Evolutionary conservation across 768 basidiomycete species (phyloP).

Genomic region (Leccinum subtestaceum): DNA sequence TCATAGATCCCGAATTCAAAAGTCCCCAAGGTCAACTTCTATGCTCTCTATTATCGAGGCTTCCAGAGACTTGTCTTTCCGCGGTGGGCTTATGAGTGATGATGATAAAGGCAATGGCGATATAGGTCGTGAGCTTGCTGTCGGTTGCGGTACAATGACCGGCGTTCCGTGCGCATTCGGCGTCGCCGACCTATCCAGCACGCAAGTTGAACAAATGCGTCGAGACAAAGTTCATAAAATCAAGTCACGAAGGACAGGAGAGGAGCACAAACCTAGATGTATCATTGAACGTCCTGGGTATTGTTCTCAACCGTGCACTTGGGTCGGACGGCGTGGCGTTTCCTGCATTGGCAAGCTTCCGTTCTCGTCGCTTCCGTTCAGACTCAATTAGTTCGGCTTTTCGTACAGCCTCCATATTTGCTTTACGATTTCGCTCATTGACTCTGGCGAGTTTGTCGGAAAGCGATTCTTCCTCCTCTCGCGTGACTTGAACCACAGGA

Average conservation of each 20-base stretch:
- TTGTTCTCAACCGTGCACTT: constrained; percentile 64
- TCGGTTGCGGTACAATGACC: constrained; percentile 30
- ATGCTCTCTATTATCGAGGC: constrained; percentile 60
- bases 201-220: constrained; percentile 6
- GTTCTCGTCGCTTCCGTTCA: constrained; percentile 68
- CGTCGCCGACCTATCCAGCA: constrained; percentile 34
- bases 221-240: constrained; percentile 19
- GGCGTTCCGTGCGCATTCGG: constrained; percentile 52
- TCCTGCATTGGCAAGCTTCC: constrained; percentile 49
- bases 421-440: constrained; percentile 87
- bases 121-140: constrained; percentile 30
- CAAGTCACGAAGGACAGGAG: constrained; percentile 7
- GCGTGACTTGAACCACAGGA: constrained; percentile 16
- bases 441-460: constrained; percentile 65
- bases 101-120: constrained; percentile 35
- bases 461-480: constrained; percentile 32
- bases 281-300: constrained; percentile 54
- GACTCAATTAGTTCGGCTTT: constrained; percentile 68
- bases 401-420: constrained; percentile 77
- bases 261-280: constrained; percentile 55
- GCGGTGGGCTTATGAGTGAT: constrained; percentile 26
- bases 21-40: constrained; percentile 78
- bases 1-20: constrained; percentile 37
- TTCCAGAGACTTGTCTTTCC: constrained; percentile 47
- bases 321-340: constrained; percentile 51